Base-by-base conservation (phyloP, 1,284 basidiomycete genomes). In the Trametes pubescens region DNA sequence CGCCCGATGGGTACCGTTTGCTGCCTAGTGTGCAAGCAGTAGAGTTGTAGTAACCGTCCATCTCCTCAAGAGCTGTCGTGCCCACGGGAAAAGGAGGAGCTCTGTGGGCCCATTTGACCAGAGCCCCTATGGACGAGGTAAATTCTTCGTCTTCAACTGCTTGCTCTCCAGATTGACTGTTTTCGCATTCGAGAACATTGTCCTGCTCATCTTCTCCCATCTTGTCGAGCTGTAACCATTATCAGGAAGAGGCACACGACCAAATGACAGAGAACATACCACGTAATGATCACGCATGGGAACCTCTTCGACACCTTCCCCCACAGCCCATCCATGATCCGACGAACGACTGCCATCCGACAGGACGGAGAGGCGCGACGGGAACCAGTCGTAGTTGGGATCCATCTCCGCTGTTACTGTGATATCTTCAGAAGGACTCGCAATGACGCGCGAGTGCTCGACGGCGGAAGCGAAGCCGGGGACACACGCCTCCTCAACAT, bases 371-470 rank as follows among this genome's bases (percentile, higher is more conserved):
- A 44, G 5, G 18, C 6, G 43, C 43, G 43, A 44, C 13, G 43
- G 43, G 10, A 38, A 38, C 37, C 37, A 16, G 47, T 16, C 9
- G 55, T 44, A 9, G 44, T 16, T 22, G 21, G 11, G 4, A 48
- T 22, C 32, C 13, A 13, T 11, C 29, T 32, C 21, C 29, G 21
- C 22, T 24, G 13, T 6, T 38, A 34, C 47, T 22, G 24, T 34
- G 4, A 57, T 34, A 29, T 57, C 56, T 29, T 49, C 56, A 14
- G 56, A 57, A 24, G 56, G 56, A 21, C 57, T 59, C 38, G 21
- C 24, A 9, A 47, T 13, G 49, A 51, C 22, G 18, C 8, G 3
- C 18, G 40, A 32, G 37, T 46, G 38, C 40, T 16, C 18, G 37
- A 22, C 29, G 38, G 51, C 57, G 48, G 35, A 9, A 34, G 10